Conservation (phyloP, 169 alveolate species). For the Plasmodium gallinaceum region DNA sequence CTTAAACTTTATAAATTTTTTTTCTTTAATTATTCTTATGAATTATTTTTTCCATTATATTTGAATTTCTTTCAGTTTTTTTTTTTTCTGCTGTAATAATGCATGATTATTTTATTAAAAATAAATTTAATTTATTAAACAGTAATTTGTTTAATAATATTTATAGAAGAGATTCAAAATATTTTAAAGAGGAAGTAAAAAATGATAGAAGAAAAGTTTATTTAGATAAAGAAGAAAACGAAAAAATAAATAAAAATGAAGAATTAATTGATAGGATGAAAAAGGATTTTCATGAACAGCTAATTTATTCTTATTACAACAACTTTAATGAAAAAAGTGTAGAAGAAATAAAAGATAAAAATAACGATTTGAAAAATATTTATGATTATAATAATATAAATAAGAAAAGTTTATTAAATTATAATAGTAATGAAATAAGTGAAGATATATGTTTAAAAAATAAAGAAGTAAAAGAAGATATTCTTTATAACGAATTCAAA, state of each 20-base stretch:
- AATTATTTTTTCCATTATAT: not conserved
- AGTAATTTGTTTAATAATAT: slow-evolving; percentile 17
- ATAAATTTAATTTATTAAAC: slow-evolving; percentile 25
- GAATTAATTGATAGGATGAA: not conserved
- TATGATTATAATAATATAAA: not conserved
- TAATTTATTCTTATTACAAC: slow-evolving; percentile 52
- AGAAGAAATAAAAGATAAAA: not conserved
- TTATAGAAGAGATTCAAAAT: slow-evolving; percentile 9
- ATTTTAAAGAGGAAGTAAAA: not conserved
- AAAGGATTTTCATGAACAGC: slow-evolving; percentile 16
- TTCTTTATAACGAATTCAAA: slow-evolving; percentile 33
- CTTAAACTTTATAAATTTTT: not conserved
- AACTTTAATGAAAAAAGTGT: slow-evolving; percentile 5
- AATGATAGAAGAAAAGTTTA: not conserved
- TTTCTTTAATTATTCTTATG: not conserved
- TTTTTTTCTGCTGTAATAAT: slow-evolving; percentile 14
- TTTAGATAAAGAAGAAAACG: not conserved
- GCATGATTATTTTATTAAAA: slow-evolving; percentile 23
- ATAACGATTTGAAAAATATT: no score
- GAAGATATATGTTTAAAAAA: not conserved
- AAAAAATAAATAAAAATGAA: not conserved
- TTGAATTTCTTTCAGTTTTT: not conserved
- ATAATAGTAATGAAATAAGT: not conserved
- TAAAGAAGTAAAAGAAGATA: slow-evolving; percentile 17
- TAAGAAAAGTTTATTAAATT: not conserved